A percentile compares a stretch with the other conserved stretches of the same genome.
Evolutionary conservation across 1,284 basidiomycete genomes (phyloP).

Genomic region (Ustilago cynodontis): DNA sequence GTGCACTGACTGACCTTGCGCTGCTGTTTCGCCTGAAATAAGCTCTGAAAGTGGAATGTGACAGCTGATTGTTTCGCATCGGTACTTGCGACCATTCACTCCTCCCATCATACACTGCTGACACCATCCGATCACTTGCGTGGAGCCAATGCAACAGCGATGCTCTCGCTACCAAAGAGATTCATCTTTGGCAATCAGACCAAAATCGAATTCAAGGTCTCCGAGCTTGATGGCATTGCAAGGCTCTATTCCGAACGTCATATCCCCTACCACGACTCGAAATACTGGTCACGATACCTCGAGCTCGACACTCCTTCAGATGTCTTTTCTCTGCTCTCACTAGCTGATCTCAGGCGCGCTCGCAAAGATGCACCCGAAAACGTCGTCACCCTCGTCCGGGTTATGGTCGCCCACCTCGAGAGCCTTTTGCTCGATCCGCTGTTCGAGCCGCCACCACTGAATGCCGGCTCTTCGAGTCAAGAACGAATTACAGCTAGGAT

Average conservation of each 20-base stretch:
- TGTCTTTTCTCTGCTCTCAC: constrained; percentile 54
- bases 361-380: constrained; percentile 59
- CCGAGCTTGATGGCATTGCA: constrained; percentile 51
- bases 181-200: constrained; percentile 48
- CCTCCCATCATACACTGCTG: not conserved
- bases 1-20: constrained; percentile 5
- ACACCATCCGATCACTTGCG: not conserved
- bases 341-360: constrained; percentile 56
- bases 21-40: not conserved
- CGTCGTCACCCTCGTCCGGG: constrained; percentile 59
- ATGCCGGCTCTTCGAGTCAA: constrained; percentile 13
- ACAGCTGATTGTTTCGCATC: not conserved
- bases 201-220: constrained; percentile 53
- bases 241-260: constrained; percentile 60
- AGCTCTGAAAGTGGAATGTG: not conserved
- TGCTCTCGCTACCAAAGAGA: constrained; percentile 46
- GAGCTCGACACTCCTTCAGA: constrained; percentile 59
- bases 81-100: not conserved
- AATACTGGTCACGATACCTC: constrained; percentile 60
- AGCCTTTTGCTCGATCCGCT: constrained; percentile 58
- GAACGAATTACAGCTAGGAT: constrained; percentile 14
- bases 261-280: constrained; percentile 57
- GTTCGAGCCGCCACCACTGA: constrained; percentile 52
- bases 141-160: not conserved
- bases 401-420: constrained; percentile 64